Percentiles rank a stretch among this genome's conserved stretches.
These are phyloP conservation scores for Talaromyces funiculosus DNA, from an alignment of 2,329 filamentous ascomycete genomes.

Conservation along the genomic window DNA sequence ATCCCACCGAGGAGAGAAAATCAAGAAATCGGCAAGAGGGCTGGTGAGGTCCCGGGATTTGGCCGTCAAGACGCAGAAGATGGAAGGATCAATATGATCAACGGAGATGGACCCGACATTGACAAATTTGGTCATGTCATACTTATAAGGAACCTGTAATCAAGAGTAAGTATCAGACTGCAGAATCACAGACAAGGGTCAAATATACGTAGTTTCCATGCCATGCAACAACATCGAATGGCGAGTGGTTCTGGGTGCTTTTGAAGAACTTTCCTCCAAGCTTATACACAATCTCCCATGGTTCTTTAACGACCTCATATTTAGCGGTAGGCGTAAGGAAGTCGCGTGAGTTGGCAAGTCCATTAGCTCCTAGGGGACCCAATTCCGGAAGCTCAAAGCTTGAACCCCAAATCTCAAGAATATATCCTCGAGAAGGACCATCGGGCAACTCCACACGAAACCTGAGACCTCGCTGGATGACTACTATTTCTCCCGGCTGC, in stretches of 20 bases:
- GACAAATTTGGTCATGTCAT: conserved; percentile 37
- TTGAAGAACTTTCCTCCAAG: conserved; percentile 57
- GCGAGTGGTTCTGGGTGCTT: conserved; percentile 58
- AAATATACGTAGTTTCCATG: conserved; percentile 56
- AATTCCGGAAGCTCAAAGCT: conserved; percentile 63
- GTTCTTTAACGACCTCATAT: conserved; percentile 52
- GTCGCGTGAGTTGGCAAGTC: conserved; percentile 60
- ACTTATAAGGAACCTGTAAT: conserved; percentile 37
- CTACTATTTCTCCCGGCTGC: conserved; percentile 61
- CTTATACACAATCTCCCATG: conserved; percentile 57
- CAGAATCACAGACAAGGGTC: not conserved
- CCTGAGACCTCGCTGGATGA: conserved; percentile 61
- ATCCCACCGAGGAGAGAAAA: conserved; percentile 38
- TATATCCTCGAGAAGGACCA: conserved; percentile 59
- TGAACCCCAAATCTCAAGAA: conserved; percentile 61
- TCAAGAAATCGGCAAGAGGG: conserved; percentile 34
- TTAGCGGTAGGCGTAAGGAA: conserved; percentile 58
- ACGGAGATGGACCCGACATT: conserved; percentile 36
- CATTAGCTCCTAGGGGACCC: conserved; percentile 61
- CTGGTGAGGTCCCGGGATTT: conserved; percentile 32
- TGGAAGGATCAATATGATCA: conserved; percentile 38
- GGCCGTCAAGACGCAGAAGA: conserved; percentile 38
- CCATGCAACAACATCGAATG: conserved; percentile 68
- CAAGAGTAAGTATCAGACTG: not conserved
- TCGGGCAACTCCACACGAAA: conserved; percentile 57